Evolutionary conservation across 768 basidiomycete genomes (phyloP), one percentile per base, ranked within the genome.

Genomic region (Tylopilus rubrobrunneus): DNA sequence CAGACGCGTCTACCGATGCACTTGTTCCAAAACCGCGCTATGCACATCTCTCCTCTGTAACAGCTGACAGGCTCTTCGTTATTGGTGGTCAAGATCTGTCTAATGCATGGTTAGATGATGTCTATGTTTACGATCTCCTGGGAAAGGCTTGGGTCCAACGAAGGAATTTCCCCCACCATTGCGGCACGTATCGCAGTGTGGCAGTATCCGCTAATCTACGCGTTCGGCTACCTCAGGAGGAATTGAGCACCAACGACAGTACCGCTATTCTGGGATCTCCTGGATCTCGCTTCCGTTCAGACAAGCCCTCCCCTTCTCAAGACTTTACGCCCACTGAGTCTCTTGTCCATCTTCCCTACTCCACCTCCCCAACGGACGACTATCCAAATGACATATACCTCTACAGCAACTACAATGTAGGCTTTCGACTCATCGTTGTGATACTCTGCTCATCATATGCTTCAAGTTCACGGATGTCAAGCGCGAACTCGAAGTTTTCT

Each of bases 371-470:
- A 10, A 85, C 78, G 3, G 83, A 84, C 55, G 85, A 91, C 53
- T 81, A 83, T 62, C 91, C 92, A 8, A 86, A 84, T 60, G 90
- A 97, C 60, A 89, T 98, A 29, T 90, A 83, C 70, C 75, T 96
- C 27, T 99, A 95, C 71, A 93, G 91, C 63, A 99, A 98, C 68
- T 97, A 95, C 76, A 98, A 98, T 73, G 90, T 91, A 61, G 61
- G 86, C 73, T 47, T 36, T 36, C 46, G 19, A 45, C 48, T 50
- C 49, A 17, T 52, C 27, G 51, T 52, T 14, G 44, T 43, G 31
- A 28, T 39, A 28, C 28, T 39, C 43, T 41, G 25, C 56, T 57
- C 50, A 63, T 50, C 40, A 37, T 48, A 44, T 58, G 14, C 53
- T 51, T 36, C 39, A 63, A 93, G 91, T 94, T 94, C 71, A 91